These are phyloP conservation scores for Podaxis carcinomalis DNA, from an alignment of 768 basidiomycete genomes.

Conservation along the genomic window DNA sequence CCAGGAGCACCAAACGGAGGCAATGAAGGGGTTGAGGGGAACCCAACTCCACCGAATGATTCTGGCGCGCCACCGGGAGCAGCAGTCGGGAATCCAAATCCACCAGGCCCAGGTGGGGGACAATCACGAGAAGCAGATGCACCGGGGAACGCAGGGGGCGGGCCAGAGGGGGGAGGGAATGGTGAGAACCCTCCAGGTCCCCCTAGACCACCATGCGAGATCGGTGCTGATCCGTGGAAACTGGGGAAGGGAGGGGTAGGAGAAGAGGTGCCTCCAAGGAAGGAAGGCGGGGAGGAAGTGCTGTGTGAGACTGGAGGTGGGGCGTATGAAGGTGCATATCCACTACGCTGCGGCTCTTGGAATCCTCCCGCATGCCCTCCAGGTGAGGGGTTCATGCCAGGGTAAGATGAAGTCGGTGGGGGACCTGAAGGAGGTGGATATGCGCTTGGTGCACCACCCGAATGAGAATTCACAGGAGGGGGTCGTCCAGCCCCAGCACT, in stretches of 20 bases:
- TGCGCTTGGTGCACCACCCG: constrained; percentile 18
- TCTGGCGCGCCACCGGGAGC: constrained; percentile 14
- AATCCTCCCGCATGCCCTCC: constrained; percentile 12
- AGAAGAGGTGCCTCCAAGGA: constrained; percentile 13
- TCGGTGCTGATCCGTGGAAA: neutral
- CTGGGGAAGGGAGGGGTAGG: constrained; percentile 9
- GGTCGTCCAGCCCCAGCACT: constrained; percentile 8
- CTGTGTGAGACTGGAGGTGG: constrained; percentile 19
- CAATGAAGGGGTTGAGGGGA: constrained; percentile 31
- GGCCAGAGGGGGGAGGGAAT: neutral
- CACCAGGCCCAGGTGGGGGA: constrained; percentile 25
- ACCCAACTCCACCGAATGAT: constrained; percentile 21
- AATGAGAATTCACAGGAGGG: neutral
- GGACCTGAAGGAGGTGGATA: constrained; percentile 19
- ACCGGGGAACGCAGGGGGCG: constrained; percentile 15
- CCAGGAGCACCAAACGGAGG: constrained; percentile 34
- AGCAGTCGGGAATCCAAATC: constrained; percentile 4
- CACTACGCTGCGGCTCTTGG: constrained; percentile 18
- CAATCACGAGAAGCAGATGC: constrained; percentile 6
- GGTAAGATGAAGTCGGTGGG: constrained; percentile 17
- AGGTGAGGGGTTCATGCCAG: neutral
- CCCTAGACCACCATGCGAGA: neutral
- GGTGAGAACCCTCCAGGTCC: neutral
- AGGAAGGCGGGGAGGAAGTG: constrained; percentile 15
- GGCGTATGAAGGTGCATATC: constrained; percentile 31